Conservation (phyloP, 2,329 filamentous ascomycete species). For the Cercospora sesami region DNA sequence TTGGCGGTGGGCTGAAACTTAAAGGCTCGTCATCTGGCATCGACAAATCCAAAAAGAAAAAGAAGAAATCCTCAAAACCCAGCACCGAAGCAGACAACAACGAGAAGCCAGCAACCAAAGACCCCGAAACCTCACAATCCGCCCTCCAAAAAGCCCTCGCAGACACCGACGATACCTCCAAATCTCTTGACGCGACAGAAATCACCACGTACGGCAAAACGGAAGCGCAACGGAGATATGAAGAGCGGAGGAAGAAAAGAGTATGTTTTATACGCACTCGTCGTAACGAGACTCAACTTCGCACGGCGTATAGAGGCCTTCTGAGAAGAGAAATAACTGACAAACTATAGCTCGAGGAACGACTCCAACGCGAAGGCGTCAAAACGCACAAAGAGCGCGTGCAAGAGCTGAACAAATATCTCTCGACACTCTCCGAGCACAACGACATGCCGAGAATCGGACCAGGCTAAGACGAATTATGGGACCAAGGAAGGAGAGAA, state of each 20-base stretch:
- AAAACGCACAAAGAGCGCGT: conserved; percentile 98
- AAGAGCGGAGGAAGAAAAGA: conserved; percentile 78
- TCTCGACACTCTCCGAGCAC: conserved; percentile 90
- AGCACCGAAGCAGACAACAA: conserved; percentile 19
- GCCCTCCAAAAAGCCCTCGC: conserved; percentile 37
- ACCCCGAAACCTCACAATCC: conserved; percentile 36
- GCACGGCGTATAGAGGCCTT: not conserved
- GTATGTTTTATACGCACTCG: conserved; percentile 53
- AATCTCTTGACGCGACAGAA: conserved; percentile 31
- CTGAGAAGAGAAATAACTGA: not conserved
- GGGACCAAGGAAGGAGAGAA: not conserved
- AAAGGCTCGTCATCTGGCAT: conserved; percentile 66
- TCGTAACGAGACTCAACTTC: not conserved
- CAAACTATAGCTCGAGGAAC: conserved; percentile 67
- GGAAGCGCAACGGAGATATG: conserved; percentile 76
- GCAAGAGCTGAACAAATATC: conserved; percentile 90
- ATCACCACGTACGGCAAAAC: conserved; percentile 61
- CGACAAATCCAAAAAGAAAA: conserved; percentile 67
- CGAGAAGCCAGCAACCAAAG: conserved; percentile 16
- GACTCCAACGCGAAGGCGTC: conserved; percentile 77
- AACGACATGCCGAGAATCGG: conserved; percentile 81
- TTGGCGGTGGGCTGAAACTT: conserved; percentile 76
- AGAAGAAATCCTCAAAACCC: conserved; percentile 27
- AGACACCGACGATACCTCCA: conserved; percentile 36
- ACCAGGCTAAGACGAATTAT: conserved; percentile 51